Evolutionary conservation across 148 eudicot genomes (phyloP), one percentile per base, ranked within the genome.

Genomic region (Persicaria tinctoria): DNA sequence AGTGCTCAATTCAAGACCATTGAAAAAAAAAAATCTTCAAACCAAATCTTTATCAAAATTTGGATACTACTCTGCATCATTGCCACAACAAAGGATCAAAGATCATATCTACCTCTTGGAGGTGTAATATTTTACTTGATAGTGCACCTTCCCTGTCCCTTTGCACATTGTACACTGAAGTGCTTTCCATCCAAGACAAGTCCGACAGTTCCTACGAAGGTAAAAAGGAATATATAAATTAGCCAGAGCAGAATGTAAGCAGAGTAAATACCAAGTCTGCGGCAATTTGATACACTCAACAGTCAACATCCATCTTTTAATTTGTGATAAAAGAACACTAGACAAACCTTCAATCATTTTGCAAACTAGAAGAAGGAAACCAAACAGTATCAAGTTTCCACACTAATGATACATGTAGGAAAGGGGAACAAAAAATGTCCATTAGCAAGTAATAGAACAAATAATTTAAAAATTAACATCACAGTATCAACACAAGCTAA

Each of bases 171-270:
- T 91, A 79, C 98, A 93, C 71, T 85, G 89, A 82, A 93, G 77
- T 70, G 97, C 94, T 77, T 88, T 89, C 98, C 98, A 93, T 72
- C 98, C 97, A 75, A 76, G 80, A 81, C 98, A 93, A 23, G 97
- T 89, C 80, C 77, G 77, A 78, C 98, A 93, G 72, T 93, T 79
- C 80, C 98, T 93, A 83, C 85, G 79, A 41, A 66, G 45, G 46
- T 1, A 73, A 49, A 77, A 64, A 44, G 47, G 47, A 38, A 12
- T 41, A 38, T 2, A 10, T 12, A 66, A 13, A 12, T 66, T 8
- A 66, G 18, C 47, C 41, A 14, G 47, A 44, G 70, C 44, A 32
- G 47, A 38, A 41, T 8, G 13, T 41, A 64, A 12, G 70, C 17
- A 64, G 70, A 41, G 70, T 32, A 20, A 13, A 64, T 9, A 17